Evolutionary conservation across 2,329 filamentous ascomycete species (phyloP).

Genomic region (Microascus cirrosus): DNA sequence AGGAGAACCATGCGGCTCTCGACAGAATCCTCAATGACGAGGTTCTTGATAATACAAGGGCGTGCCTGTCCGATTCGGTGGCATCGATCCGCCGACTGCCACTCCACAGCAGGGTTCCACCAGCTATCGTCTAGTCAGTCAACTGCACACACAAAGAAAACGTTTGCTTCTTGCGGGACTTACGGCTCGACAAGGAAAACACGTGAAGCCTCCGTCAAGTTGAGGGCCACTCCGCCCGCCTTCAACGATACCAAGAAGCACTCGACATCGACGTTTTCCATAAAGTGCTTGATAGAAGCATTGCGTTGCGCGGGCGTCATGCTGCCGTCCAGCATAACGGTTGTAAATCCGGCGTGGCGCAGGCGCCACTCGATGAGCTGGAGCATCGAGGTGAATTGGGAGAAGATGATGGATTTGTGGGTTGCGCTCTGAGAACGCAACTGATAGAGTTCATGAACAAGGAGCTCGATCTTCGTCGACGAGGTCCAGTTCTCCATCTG

Average conservation of each 20-base stretch:
- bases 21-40: constrained; percentile 94
- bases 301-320: constrained; percentile 94
- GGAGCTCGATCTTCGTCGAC: constrained; percentile 93
- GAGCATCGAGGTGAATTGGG: constrained; percentile 93
- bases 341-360: constrained; percentile 91
- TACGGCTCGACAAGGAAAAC: constrained; percentile 96
- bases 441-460: constrained; percentile 88
- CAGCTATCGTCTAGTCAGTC: constrained; percentile 45
- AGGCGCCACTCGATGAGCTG: constrained; percentile 96
- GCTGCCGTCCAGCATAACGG: constrained; percentile 93
- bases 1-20: constrained; percentile 91
- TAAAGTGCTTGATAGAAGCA: constrained; percentile 90
- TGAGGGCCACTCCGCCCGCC: constrained; percentile 89
- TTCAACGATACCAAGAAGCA: constrained; percentile 95
- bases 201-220: constrained; percentile 84
- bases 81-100: constrained; percentile 90
- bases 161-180: constrained; percentile 25
- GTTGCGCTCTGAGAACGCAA: constrained; percentile 86
- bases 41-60: constrained; percentile 84
- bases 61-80: constrained; percentile 93
- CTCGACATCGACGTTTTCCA: constrained; percentile 88
- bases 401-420: constrained; percentile 95
- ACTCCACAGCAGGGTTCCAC: constrained; percentile 99
- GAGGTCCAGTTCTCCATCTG: constrained; percentile 99
- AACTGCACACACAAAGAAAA: constrained; percentile 5